These are phyloP conservation scores for Nannochloropsis gaditana DNA, from an alignment of 108 stramenopile species.

Conservation along the genomic window DNA sequence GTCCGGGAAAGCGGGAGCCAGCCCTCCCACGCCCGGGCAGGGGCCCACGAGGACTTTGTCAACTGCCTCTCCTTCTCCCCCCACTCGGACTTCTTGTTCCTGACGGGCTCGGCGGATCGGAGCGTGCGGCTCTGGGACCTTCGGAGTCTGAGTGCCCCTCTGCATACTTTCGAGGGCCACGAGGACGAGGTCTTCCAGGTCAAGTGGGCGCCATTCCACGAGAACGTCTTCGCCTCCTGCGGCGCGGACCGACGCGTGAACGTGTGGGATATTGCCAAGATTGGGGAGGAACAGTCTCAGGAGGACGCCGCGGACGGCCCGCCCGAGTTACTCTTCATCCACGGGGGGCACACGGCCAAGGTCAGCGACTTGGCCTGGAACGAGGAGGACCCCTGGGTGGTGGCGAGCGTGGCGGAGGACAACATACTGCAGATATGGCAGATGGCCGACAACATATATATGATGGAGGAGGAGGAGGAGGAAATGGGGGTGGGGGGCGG, in stretches of 20 bases:
- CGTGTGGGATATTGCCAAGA: constrained; percentile 83
- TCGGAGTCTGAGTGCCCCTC: constrained; percentile 68
- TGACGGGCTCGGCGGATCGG: constrained; percentile 79
- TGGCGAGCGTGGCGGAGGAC: constrained; percentile 87
- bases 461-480: neutral
- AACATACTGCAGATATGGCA: constrained; percentile 96
- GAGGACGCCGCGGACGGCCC: constrained; percentile 93
- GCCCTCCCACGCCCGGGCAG: neutral
- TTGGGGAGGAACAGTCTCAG: constrained; percentile 85
- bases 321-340: constrained; percentile 95
- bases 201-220: constrained; percentile 85
- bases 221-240: constrained; percentile 77
- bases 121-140: constrained; percentile 88
- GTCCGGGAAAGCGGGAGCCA: constrained; percentile 45
- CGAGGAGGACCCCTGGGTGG: constrained; percentile 70
- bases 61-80: constrained; percentile 87
- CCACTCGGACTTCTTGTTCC: constrained; percentile 71
- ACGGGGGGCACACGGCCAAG: constrained; percentile 92
- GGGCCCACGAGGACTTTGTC: constrained; percentile 75
- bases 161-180: constrained; percentile 79
- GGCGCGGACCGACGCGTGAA: constrained; percentile 85
- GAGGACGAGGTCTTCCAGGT: constrained; percentile 76
- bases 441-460: constrained; percentile 55
- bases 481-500: neutral
- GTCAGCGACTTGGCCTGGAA: constrained; percentile 71